A percentile compares a stretch with the other conserved stretches of the same genome.
Evolutionary conservation across 805 yeast species (phyloP).

Genomic region (Spathaspora arborariae): DNA sequence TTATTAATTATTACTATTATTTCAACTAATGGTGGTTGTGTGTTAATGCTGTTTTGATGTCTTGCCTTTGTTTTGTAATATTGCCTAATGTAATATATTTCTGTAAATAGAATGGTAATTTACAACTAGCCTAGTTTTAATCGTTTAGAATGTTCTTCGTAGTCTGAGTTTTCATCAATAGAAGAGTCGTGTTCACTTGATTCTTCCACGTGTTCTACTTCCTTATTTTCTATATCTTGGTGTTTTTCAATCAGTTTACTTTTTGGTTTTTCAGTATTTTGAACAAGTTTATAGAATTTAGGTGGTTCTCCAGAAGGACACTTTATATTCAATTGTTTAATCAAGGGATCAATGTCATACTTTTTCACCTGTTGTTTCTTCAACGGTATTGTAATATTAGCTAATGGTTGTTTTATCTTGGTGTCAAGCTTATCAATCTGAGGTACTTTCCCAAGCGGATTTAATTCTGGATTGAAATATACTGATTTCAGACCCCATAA

Average conservation of each 20-base stretch:
- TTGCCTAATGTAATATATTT: neutral
- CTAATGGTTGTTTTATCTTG: constrained; percentile 11
- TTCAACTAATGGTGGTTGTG: neutral
- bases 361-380: constrained; percentile 11
- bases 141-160: neutral
- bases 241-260: neutral
- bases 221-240: neutral
- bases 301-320: constrained; percentile 45
- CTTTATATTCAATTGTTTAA: constrained; percentile 22
- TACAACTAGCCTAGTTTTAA: neutral
- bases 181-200: constrained; percentile 3
- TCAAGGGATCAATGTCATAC: constrained; percentile 27
- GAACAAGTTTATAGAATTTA: constrained; percentile 41
- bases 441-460: constrained; percentile 57
- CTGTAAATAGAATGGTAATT: neutral
- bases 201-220: constrained; percentile 1
- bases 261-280: constrained; percentile 20
- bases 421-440: constrained; percentile 11
- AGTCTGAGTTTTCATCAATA: constrained; percentile 5
- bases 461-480: constrained; percentile 65
- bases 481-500: constrained; percentile 48
- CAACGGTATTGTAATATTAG: constrained; percentile 31
- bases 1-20: neutral
- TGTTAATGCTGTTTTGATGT: neutral
- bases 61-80: neutral